Evolutionary conservation across 768 basidiomycete species (phyloP).

Genomic region (Leccinum disarticulatum): DNA sequence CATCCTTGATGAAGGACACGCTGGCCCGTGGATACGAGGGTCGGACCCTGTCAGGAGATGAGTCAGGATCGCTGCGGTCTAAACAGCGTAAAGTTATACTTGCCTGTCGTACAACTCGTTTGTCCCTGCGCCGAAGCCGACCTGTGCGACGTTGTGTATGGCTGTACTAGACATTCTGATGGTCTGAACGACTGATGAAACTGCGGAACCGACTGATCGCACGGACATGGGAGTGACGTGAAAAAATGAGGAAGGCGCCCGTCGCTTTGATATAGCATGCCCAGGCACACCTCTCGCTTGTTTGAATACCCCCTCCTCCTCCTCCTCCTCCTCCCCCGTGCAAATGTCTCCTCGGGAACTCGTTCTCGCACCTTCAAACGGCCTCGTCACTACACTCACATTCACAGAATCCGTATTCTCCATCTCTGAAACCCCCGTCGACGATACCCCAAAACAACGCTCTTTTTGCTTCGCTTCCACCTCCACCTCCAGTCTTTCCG

Average conservation of each 20-base stretch:
- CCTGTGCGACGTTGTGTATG: slow-evolving; percentile 66
- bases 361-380: slow-evolving; percentile 17
- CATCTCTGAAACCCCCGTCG: slow-evolving; percentile 21
- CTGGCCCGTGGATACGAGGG: slow-evolving; percentile 77
- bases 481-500: slow-evolving; percentile 8
- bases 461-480: slow-evolving; percentile 13
- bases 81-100: slow-evolving; percentile 1
- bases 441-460: slow-evolving; percentile 3
- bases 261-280: neutral
- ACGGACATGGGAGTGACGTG: neutral
- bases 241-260: neutral
- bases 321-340: neutral
- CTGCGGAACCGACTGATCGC: slow-evolving; percentile 4
- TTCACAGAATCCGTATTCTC: slow-evolving; percentile 29
- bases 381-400: slow-evolving; percentile 22
- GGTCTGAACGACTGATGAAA: neutral
- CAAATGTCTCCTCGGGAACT: slow-evolving; percentile 23
- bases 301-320: neutral
- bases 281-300: neutral
- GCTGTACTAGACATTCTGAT: slow-evolving; percentile 30
- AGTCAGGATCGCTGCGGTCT: neutral
- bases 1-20: slow-evolving; percentile 57
- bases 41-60: slow-evolving; percentile 51
- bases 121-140: slow-evolving; percentile 76
- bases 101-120: slow-evolving; percentile 82